Base-by-base conservation (phyloP, 2,329 filamentous ascomycete species). In the Hypoxylon rubiginosum region DNA sequence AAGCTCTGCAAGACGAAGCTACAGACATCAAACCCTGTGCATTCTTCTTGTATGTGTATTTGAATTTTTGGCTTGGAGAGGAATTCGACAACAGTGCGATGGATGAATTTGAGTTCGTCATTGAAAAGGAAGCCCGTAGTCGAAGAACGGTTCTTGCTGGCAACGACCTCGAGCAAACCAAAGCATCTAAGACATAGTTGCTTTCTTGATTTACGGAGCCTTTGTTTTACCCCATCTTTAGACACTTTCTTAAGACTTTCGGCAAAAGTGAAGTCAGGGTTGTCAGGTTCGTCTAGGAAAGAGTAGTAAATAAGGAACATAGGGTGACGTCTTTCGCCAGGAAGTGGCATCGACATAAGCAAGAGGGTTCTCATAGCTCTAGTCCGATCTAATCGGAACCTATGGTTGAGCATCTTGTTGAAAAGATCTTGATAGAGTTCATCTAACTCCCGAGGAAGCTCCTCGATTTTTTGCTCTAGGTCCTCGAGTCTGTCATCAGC, bases 41-140 rank as follows among this genome's bases (percentile, higher is more conserved):
- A 43, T 43, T 19, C 41, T 19, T 43, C 17, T 8, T 4, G 2
- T 19, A 43, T 43, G 15, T 17, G 15, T 19, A 4, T 6, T 19
- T 19, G 41, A 17, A 43, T 4, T 19, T 9, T 17, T 8, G 17
- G 6, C n/a, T 43, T 8, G 3, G 41, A 43, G 15, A 52, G 30
- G 9, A 52, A 52, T n/a, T 52, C 49, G 4, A 36, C 17, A 34
- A 52, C 13, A 11, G 49, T 36, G 1, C 49, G 49, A 52, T 52
- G 49, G 3, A 24, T 36, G 15, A 52, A 52, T n/a, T 4, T 10
- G 15, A 50, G n/a, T n/a, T n/a, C n/a, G n/a, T n/a, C n/a, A n/a
- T n/a, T n/a, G n/a, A n/a, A n/a, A n/a, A n/a, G n/a, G n/a, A n/a
- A n/a, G n/a, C n/a, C n/a, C n/a, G n/a, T n/a, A n/a, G n/a, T n/a